Evolutionary conservation across 1,284 basidiomycete species (phyloP).

Genomic region (Termitomyces sp.): DNA sequence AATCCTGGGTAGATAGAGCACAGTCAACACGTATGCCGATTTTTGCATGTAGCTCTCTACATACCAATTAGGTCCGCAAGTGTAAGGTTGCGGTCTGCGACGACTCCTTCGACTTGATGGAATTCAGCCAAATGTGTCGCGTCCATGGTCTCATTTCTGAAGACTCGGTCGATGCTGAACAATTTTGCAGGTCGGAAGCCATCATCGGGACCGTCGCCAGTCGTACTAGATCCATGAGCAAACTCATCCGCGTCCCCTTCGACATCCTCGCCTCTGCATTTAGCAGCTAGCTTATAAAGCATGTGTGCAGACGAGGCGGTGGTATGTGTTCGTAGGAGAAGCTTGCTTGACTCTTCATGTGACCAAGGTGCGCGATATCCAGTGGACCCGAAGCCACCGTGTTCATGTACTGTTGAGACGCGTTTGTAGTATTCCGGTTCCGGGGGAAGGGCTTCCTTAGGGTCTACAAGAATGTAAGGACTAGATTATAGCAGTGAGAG

Average conservation of each 20-base stretch:
- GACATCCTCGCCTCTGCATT: slow-evolving; percentile 59
- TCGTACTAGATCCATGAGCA: slow-evolving; percentile 34
- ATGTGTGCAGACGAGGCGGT: slow-evolving; percentile 94
- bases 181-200: slow-evolving; percentile 96
- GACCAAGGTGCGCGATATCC: slow-evolving; percentile 99
- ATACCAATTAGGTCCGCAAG: slow-evolving; percentile 95
- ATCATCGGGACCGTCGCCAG: slow-evolving; percentile 36
- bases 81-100: slow-evolving; percentile 91
- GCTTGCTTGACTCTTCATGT: slow-evolving; percentile 84
- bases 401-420: slow-evolving; percentile 86
- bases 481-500: slow-evolving; percentile 4
- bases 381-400: slow-evolving; percentile 91
- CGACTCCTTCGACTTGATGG: slow-evolving; percentile 99
- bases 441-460: slow-evolving; percentile 72
- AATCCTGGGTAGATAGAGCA: slow-evolving; percentile 57
- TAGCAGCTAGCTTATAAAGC: slow-evolving; percentile 88
- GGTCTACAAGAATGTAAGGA: slow-evolving; percentile 53
- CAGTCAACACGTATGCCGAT: neutral
- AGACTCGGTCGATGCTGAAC: slow-evolving; percentile 98
- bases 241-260: slow-evolving; percentile 37
- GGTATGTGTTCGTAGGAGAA: slow-evolving; percentile 95
- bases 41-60: slow-evolving; percentile 7
- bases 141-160: slow-evolving; percentile 98
- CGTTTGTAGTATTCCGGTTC: slow-evolving; percentile 85
- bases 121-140: slow-evolving; percentile 99